These are phyloP conservation scores for Aspergillus japonicus DNA, from an alignment of 2,329 filamentous ascomycete species.

Conservation along the genomic window DNA sequence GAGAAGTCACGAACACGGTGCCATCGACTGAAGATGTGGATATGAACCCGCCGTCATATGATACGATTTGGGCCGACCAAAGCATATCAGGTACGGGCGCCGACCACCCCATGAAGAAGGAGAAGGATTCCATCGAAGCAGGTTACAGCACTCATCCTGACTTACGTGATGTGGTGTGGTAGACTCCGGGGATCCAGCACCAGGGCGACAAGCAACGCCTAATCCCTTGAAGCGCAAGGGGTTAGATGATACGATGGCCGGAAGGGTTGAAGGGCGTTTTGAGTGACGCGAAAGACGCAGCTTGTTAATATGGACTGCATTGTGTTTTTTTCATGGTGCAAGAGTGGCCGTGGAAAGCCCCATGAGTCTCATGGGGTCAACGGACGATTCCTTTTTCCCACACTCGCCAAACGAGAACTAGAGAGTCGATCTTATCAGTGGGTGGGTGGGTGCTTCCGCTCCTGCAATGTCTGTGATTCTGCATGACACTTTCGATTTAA, in stretches of 20 bases:
- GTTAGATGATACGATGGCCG: conserved; percentile 15
- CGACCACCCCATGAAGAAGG: conserved; percentile 14
- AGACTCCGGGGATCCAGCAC: conserved; percentile 21
- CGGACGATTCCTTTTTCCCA: no score
- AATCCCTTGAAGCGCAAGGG: conserved; percentile 40
- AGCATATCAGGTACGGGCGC: conserved; percentile 30
- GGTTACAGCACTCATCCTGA: conserved; percentile 24
- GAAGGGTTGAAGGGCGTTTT: background rate
- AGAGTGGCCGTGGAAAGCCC: background rate
- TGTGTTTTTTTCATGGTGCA: background rate
- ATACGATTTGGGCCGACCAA: conserved; percentile 23
- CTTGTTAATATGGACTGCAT: background rate
- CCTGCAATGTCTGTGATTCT: no score
- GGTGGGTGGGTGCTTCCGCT: background rate
- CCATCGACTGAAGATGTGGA: conserved; percentile 23
- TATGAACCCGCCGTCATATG: conserved; percentile 32
- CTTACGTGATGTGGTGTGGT: conserved; percentile 28
- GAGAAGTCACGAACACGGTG: conserved; percentile 16
- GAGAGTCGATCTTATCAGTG: background rate
- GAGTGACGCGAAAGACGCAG: background rate
- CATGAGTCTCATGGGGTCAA: no score
- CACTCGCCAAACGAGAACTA: no score
- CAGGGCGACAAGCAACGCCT: conserved; percentile 13
- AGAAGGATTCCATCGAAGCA: conserved; percentile 5
- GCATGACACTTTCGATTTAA: background rate